phyloP scores from a whole-genome alignment of 805 yeast genomes.

The Monosporozyma yasuniensis region DNA sequence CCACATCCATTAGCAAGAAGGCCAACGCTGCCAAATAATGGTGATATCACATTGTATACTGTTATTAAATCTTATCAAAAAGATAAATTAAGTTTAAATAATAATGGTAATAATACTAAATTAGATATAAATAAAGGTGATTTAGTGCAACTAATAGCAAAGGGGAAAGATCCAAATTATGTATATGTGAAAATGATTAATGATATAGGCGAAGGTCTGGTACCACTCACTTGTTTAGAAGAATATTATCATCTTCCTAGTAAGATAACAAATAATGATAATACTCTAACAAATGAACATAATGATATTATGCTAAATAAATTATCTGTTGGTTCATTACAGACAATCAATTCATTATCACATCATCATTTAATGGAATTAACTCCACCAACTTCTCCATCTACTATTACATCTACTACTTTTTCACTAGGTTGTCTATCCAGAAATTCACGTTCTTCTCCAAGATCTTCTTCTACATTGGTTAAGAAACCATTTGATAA shows the following conservation, averaged over 20 bases:
- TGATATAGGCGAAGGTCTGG: constrained; percentile 11
- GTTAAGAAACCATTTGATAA: constrained; percentile 3
- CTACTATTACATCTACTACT: constrained; percentile 11
- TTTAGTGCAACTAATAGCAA: constrained; percentile 12
- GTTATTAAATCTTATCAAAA: constrained; percentile 4
- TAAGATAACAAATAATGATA: neutral
- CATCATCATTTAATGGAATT: constrained; percentile 4
- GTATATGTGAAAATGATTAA: constrained; percentile 11
- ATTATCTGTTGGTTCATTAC: neutral
- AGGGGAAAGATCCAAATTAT: constrained; percentile 3
- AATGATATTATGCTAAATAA: neutral
- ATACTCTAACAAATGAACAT: neutral
- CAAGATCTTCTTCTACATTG: neutral
- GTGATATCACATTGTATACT: constrained; percentile 3
- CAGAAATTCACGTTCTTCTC: constrained; percentile 3
- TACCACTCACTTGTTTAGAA: constrained; percentile 8
- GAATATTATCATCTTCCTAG: constrained; percentile 7
- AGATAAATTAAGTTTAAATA: no score
- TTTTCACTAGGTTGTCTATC: constrained; percentile 11
- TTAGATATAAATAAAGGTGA: constrained; percentile 5
- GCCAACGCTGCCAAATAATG: neutral
- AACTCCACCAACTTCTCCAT: constrained; percentile 19
- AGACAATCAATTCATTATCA: neutral
- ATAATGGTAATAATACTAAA: neutral
- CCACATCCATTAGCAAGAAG: neutral